Conservation (phyloP, 1,139 yeast genomes). For the Yamadazyma kanchanaburiensis region DNA sequence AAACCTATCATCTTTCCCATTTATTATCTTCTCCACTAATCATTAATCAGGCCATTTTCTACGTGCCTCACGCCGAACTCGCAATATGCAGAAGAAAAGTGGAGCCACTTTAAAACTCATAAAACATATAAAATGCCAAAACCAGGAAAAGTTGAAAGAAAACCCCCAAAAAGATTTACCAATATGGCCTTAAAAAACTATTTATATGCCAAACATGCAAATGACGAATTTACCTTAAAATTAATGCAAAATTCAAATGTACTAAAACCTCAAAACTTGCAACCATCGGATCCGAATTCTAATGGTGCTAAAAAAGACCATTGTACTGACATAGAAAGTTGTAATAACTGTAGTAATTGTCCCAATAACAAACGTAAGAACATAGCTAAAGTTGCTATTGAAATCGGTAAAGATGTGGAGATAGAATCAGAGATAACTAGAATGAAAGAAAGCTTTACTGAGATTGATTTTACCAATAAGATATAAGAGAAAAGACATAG, state of each 20-base stretch:
- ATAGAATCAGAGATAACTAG: constrained; percentile 5
- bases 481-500: too few species aligned
- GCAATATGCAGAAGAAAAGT: constrained; percentile 9
- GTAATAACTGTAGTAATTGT: constrained; percentile 28
- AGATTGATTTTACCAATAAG: constrained; percentile 8
- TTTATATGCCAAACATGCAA: constrained; percentile 38
- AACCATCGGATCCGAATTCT: constrained; percentile 2
- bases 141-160: constrained; percentile 1
- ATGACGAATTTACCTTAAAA: constrained; percentile 16
- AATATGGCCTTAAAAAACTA: constrained; percentile 43
- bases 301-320: constrained; percentile 1
- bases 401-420: constrained; percentile 8
- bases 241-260: constrained; percentile 9
- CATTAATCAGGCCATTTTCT: too few species aligned
- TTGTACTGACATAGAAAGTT: constrained; percentile 10
- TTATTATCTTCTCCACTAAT: too few species aligned
- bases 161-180: not conserved
- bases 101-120: constrained; percentile 12
- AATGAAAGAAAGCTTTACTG: constrained; percentile 3
- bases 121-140: constrained; percentile 2
- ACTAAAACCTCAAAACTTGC: constrained; percentile 4
- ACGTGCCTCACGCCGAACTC: too few species aligned
- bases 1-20: too few species aligned
- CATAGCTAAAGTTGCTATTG: constrained; percentile 10
- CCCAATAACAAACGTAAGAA: constrained; percentile 15